Evolutionary conservation across 306 rosid genomes (phyloP).

Genomic region (Gastrolobium bilobum): DNA sequence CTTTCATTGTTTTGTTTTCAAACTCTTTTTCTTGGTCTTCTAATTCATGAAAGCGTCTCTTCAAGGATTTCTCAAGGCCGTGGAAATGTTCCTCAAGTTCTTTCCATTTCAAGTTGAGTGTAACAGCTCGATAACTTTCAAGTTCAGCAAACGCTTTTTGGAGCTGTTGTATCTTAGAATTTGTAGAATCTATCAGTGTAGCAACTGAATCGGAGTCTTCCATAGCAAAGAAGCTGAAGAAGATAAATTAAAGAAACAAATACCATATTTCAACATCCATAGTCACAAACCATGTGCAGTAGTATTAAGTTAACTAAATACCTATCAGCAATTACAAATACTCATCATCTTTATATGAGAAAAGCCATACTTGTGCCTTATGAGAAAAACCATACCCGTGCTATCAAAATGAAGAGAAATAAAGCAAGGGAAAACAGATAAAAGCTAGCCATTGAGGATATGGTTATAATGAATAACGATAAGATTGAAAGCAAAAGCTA

Average conservation of each 20-base stretch:
- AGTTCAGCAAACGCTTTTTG: conserved; percentile 99
- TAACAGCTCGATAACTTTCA: conserved; percentile 89
- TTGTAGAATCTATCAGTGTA: conserved; percentile 80
- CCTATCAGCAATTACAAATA: conserved; percentile 18
- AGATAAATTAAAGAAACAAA: conserved; percentile 41
- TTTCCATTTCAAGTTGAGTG: conserved; percentile 96
- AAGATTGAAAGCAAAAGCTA: neutral
- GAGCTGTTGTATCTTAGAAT: conserved; percentile 94
- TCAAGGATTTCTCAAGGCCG: conserved; percentile 96
- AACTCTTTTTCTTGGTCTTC: conserved; percentile 97
- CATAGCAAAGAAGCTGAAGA: conserved; percentile 75
- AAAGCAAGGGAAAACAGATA: neutral
- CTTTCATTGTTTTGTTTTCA: conserved; percentile 71
- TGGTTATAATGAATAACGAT: neutral
- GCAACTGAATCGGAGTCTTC: conserved; percentile 81
- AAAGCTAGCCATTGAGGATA: conserved; percentile 1
- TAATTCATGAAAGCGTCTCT: conserved; percentile 96
- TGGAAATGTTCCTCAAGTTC: conserved; percentile 97
- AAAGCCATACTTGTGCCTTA: neutral
- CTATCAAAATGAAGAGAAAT: neutral
- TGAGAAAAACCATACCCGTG: neutral
- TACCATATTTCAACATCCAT: neutral
- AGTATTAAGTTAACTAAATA: conserved; percentile 11
- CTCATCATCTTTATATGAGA: neutral
- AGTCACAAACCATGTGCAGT: conserved; percentile 5